Percentiles rank a stretch among this genome's conserved stretches.
These are phyloP conservation scores for Rhodotorula sp. DNA, from an alignment of 1,284 basidiomycete species.

Conservation along the genomic window DNA sequence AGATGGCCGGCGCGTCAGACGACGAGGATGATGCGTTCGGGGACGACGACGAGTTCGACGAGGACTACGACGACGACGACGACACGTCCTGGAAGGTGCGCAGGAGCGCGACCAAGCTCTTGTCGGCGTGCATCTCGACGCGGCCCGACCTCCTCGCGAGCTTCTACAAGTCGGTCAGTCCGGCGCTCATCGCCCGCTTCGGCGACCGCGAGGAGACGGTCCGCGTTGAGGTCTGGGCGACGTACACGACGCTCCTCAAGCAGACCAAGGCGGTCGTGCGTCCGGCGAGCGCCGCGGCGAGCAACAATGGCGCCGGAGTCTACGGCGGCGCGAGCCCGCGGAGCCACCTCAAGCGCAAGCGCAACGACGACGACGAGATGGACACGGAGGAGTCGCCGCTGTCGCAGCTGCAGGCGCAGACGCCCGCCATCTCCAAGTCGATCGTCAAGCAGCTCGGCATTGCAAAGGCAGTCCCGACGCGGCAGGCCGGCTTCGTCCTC, in stretches of 20 bases:
- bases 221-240: slow-evolving; percentile 86
- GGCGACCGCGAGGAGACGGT: slow-evolving; percentile 95
- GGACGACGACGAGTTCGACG: slow-evolving; percentile 74
- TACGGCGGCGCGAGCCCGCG: slow-evolving; percentile 15
- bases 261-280: slow-evolving; percentile 38
- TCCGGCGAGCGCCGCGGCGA: neutral
- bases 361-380: slow-evolving; percentile 41
- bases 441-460: slow-evolving; percentile 75
- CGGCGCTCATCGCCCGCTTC: slow-evolving; percentile 84
- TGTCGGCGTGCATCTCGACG: slow-evolving; percentile 80
- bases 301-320: neutral
- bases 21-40: slow-evolving; percentile 52
- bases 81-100: slow-evolving; percentile 99
- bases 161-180: slow-evolving; percentile 80
- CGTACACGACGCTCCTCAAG: slow-evolving; percentile 61
- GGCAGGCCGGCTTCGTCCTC: slow-evolving; percentile 81
- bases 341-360: slow-evolving; percentile 49
- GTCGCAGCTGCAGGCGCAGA: slow-evolving; percentile 66
- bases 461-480: slow-evolving; percentile 74
- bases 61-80: slow-evolving; percentile 95
- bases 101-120: slow-evolving; percentile 84
- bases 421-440: slow-evolving; percentile 75
- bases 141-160: slow-evolving; percentile 78
- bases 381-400: slow-evolving; percentile 37
- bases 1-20: slow-evolving; percentile 49